A percentile compares a stretch with the other conserved stretches of the same genome.
phyloP scores from a whole-genome alignment of 257 asterid genomes.

The Solanum verrucosum region DNA sequence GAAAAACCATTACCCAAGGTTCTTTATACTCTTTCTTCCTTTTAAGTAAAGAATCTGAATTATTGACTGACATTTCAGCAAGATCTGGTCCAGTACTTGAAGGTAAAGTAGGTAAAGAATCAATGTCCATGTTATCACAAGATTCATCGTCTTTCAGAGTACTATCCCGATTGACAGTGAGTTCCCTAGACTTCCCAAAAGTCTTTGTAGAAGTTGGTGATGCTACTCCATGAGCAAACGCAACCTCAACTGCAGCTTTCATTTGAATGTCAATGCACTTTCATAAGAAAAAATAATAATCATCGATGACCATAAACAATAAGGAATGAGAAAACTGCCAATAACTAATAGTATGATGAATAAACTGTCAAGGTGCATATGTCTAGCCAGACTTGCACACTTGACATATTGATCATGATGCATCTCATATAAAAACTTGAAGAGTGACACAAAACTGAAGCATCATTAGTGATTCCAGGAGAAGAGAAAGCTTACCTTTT shows the following conservation, averaged over 20 bases:
- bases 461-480: background rate
- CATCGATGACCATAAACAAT: background rate
- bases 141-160: conserved; percentile 11
- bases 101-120: conserved; percentile 17
- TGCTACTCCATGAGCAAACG: conserved; percentile 34
- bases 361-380: background rate
- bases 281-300: background rate
- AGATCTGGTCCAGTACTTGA: conserved; percentile 12
- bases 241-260: conserved; percentile 41
- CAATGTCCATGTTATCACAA: conserved; percentile 11
- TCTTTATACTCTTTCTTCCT: conserved; percentile 45
- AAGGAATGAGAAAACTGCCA: background rate
- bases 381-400: background rate
- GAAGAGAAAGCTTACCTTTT: conserved; percentile 32
- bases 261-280: conserved; percentile 7
- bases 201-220: conserved; percentile 29
- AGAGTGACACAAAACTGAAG: background rate
- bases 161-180: conserved; percentile 2
- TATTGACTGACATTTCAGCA: background rate
- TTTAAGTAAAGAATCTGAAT: background rate
- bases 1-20: conserved; percentile 60
- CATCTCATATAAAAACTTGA: background rate
- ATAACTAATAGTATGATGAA: background rate
- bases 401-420: background rate
- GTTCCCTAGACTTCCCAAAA: conserved; percentile 26